Base-by-base conservation (phyloP, 345 rosid genomes). In the Heritiera fomes region DNA sequence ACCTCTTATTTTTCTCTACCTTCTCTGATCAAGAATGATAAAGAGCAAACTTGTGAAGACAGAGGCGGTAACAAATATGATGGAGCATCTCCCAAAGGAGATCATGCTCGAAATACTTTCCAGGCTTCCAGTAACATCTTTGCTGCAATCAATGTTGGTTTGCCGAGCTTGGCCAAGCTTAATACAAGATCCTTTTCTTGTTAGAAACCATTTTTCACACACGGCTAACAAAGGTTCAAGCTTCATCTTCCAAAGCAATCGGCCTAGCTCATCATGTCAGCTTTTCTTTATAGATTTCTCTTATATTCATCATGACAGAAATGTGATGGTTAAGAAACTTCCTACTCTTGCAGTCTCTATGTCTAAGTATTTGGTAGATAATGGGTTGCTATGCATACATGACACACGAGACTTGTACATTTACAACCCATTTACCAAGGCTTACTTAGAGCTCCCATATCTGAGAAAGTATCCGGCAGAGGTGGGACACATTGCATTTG, bases 191-290 rank as follows among this genome's bases (percentile, higher is more conserved):
- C 86, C 87, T 12, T 65, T 75, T 52, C 28, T 23, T 23, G 28
- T 23, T 23, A 23, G 28, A 0, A 23, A 23, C 28, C 28, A 23
- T 23, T 23, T 23, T 23, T 23, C 28, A 23, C 28, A 23, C 28
- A 23, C 0, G 28, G 28, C 28, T 23, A 23, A 23, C 45, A 68
- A 71, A n/a, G 43, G 74, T 30, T 89, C 85, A 60, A 88, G 87
- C 67, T 91, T 92, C 66, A 86, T 92, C 75, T 83, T 90, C 69
- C 97, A 90, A 82, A 83, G 86, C 32, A 89, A 86, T 64, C 78
- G 8, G 14, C 94, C 92, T 3, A 49, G 4, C 6, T 28, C 7
- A 69, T 84, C 82, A 28, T 88, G 86, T 83, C 77, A 85, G 40
- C 90, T 92, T 58, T 85, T 78, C 79, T 86, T 89, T 63, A 47